These are phyloP conservation scores for Xylaria sp. DNA, from an alignment of 2,329 filamentous ascomycete genomes.

Conservation along the genomic window DNA sequence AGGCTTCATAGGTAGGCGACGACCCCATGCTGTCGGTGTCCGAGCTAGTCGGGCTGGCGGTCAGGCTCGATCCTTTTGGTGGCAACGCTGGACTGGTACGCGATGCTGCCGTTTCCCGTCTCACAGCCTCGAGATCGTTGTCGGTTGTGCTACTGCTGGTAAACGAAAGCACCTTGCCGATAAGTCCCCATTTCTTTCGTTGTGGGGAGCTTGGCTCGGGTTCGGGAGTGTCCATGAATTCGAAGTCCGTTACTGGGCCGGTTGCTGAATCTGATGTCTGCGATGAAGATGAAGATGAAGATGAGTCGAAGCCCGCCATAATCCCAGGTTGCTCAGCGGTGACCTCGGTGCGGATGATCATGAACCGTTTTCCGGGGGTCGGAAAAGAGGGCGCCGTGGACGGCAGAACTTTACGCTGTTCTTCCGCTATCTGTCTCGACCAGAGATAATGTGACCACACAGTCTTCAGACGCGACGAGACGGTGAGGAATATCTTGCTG, in stretches of 20 bases:
- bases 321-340: conserved; percentile 51
- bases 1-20: conserved; percentile 56
- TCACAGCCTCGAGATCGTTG: conserved; percentile 53
- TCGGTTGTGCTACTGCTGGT: conserved; percentile 40
- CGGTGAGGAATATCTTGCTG: conserved; percentile 70
- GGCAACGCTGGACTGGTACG: conserved; percentile 43
- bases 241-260: conserved; percentile 33
- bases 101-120: conserved; percentile 53
- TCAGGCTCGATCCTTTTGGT: conserved; percentile 40
- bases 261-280: conserved; percentile 31
- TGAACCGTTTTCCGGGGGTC: conserved; percentile 80
- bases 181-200: conserved; percentile 65
- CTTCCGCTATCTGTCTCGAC: conserved; percentile 69
- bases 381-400: conserved; percentile 83
- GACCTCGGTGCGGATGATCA: conserved; percentile 83
- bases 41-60: conserved; percentile 43
- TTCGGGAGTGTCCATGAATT: conserved; percentile 30
- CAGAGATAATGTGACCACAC: conserved; percentile 81
- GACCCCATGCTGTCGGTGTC: conserved; percentile 59
- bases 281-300: conserved; percentile 32
- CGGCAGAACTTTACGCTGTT: conserved; percentile 56
- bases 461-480: conserved; percentile 69
- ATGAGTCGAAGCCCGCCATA: conserved; percentile 54
- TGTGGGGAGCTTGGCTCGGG: conserved; percentile 37
- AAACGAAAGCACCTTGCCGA: conserved; percentile 64